Evolutionary conservation across 768 basidiomycete genomes (phyloP), one percentile per base, ranked within the genome.

Genomic region (Boletus sp.): DNA sequence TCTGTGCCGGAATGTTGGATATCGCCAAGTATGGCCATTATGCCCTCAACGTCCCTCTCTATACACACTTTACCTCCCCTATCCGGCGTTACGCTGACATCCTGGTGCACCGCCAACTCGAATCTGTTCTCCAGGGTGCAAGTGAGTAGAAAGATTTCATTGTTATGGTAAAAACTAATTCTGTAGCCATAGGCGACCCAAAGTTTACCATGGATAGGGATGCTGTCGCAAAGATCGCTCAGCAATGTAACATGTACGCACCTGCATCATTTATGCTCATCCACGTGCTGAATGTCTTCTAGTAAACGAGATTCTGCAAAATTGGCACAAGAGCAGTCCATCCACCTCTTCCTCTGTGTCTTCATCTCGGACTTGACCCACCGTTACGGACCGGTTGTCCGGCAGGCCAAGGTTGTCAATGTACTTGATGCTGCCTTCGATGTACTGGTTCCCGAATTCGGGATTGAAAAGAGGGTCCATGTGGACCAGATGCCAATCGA

Each of bases 401-500:
- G 97, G 56, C 88, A 91, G 69, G 97, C 93, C n/a, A 88, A 85
- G 62, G 96, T 99, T 55, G 88, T 95, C 42, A 88, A 89, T 55
- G 96, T 99, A 32, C 80, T 98, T n/a, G 97, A 99, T 66, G 90
- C 93, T 48, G 97, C 97, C 1, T 98, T 98, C 64, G 97, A 99
- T 66, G 96, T 99, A 29, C 75, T 96, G 32, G 85, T 98, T 13
- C 90, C 93, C 39, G 97, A 98, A 70, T 98, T 98, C 67, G 93
- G 96, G 32, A 98, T 99, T 62, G 97, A 99, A 77, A 99, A 99
- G 78, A 83, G 97, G 35, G 95, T 98, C 3, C 97, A 98, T 64
- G 92, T 95, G 39, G 97, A 98, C 68, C 94, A 98, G 74, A 97
- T 99, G 92, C 96, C 97, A 25, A 92, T 97, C 54, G 93, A 97